phyloP scores from a whole-genome alignment of 208 protist genomes.

The Trypanosoma cruzi region DNA sequence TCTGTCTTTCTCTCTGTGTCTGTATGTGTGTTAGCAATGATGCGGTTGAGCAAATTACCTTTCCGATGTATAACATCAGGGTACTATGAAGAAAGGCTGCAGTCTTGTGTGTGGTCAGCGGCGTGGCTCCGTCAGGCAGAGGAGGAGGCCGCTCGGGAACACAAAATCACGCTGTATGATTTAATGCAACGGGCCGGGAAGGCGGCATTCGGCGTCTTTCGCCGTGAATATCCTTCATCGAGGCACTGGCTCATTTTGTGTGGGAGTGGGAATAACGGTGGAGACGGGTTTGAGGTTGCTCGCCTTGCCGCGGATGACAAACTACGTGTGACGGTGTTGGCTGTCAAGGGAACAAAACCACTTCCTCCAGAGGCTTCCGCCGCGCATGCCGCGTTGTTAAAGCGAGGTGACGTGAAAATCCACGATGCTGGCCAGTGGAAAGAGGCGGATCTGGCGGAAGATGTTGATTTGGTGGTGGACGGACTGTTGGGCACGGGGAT shows the following conservation, averaged over 20 bases:
- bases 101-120: slow-evolving; percentile 56
- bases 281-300: slow-evolving; percentile 85
- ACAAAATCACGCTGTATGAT: slow-evolving; percentile 50
- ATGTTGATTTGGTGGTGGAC: slow-evolving; percentile 80
- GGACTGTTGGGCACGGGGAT: slow-evolving; percentile 83
- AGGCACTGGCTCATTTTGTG: slow-evolving; percentile 73
- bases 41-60: slow-evolving; percentile 22
- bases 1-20: neutral
- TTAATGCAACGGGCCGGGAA: slow-evolving; percentile 74
- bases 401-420: slow-evolving; percentile 1
- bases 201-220: slow-evolving; percentile 55
- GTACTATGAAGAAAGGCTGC: slow-evolving; percentile 1
- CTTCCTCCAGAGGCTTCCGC: slow-evolving; percentile 60
- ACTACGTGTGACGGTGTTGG: slow-evolving; percentile 58
- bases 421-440: slow-evolving; percentile 2
- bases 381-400: slow-evolving; percentile 41
- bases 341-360: slow-evolving; percentile 48
- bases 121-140: slow-evolving; percentile 74
- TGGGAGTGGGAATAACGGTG: slow-evolving; percentile 88
- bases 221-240: slow-evolving; percentile 36
- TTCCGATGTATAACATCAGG: slow-evolving; percentile 28
- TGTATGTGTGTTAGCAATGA: slow-evolving; percentile 8
- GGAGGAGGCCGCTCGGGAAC: slow-evolving; percentile 50
- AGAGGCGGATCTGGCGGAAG: neutral
- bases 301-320: slow-evolving; percentile 41